These are phyloP conservation scores for Eremomyces bilateralis DNA, from an alignment of 495 filamentous ascomycete genomes.

Conservation along the genomic window DNA sequence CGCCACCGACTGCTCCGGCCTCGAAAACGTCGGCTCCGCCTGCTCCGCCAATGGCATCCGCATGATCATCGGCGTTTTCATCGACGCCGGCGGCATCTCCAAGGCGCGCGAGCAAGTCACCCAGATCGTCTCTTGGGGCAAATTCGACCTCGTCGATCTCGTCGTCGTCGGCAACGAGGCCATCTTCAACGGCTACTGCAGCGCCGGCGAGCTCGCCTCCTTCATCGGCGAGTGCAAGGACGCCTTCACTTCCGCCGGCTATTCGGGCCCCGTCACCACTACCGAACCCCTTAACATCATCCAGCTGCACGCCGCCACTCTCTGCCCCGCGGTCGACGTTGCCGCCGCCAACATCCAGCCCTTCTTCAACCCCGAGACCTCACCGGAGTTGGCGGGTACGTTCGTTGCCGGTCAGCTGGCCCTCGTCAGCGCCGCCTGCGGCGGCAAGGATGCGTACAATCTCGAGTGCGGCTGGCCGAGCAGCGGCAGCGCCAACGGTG, in stretches of 20 bases:
- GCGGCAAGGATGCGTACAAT: conserved; percentile 42
- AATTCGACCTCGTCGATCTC: conserved; percentile 53
- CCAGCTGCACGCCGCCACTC: conserved; percentile 27
- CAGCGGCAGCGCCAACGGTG: conserved; percentile 42
- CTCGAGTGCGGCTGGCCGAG: conserved; percentile 87
- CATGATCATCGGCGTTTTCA: conserved; percentile 72
- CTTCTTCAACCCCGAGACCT: conserved; percentile 62
- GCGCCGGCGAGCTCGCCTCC: conserved; percentile 34
- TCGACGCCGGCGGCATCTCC: conserved; percentile 37
- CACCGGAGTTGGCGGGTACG: conserved; percentile 40
- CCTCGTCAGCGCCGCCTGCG: conserved; percentile 42
- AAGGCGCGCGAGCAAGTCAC: conserved; percentile 40
- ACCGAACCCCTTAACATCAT: conserved; percentile 64
- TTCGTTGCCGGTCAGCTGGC: conserved; percentile 49
- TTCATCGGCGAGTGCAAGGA: conserved; percentile 35
- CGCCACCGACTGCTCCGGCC: conserved; percentile 71
- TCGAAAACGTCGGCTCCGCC: conserved; percentile 49
- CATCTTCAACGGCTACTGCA: conserved; percentile 44
- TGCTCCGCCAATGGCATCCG: conserved; percentile 38
- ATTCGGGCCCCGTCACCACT: conserved; percentile 57
- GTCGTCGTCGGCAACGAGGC: conserved; percentile 83
- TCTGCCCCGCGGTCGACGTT: conserved; percentile 59
- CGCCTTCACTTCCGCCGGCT: conserved; percentile 34
- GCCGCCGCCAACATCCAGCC: conserved; percentile 72
- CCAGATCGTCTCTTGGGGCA: conserved; percentile 43